phyloP scores from a whole-genome alignment of 2,329 filamentous ascomycete species.

The Colletotrichum tropicicola region DNA sequence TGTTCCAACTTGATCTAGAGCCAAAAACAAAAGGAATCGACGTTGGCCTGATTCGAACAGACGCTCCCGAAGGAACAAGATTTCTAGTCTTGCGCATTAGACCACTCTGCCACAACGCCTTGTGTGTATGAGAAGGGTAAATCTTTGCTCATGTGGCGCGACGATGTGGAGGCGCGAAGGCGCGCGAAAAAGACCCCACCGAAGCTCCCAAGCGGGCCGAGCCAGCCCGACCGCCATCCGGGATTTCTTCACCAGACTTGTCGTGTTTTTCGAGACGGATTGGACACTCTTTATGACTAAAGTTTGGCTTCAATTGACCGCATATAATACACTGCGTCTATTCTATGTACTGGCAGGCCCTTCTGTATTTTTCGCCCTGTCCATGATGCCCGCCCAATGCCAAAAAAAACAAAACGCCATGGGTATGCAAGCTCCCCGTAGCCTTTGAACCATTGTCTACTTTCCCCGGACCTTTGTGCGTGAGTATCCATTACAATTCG shows the following conservation, averaged over 20 bases:
- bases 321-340: not conserved
- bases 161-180: too few relatives aligned
- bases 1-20: too few relatives aligned
- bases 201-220: too few relatives aligned
- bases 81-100: slow-evolving; percentile 31
- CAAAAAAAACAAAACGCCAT: slow-evolving; percentile 17
- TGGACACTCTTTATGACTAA: too few relatives aligned
- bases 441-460: slow-evolving; percentile 1
- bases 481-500: slow-evolving; percentile 3
- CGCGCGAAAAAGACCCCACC: not conserved
- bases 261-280: too few relatives aligned
- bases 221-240: too few relatives aligned
- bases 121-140: not conserved
- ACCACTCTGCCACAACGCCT: slow-evolving; percentile 30
- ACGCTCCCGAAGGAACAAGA: slow-evolving; percentile 30
- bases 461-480: not conserved
- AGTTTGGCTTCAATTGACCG: too few relatives aligned
- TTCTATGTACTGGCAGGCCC: not conserved
- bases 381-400: not conserved
- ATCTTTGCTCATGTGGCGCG: too few relatives aligned
- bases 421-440: slow-evolving; percentile 8
- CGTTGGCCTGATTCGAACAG: slow-evolving; percentile 31
- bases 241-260: too few relatives aligned
- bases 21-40: not conserved
- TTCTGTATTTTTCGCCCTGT: not conserved